Base-by-base conservation (phyloP, 257 asterid genomes). In the Capsicum chinense region DNA sequence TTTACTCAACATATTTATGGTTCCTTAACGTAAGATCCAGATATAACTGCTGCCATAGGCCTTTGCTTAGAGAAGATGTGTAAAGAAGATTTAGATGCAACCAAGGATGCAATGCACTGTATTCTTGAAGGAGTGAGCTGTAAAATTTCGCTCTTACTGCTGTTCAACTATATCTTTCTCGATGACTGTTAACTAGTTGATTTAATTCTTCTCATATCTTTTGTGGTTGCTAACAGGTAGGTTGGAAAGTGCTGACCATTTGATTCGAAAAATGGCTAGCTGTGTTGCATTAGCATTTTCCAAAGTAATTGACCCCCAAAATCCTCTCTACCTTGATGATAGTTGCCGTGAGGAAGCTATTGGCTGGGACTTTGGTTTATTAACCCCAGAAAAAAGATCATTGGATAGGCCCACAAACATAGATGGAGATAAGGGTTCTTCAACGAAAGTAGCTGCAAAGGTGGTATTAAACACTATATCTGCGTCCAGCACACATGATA, bases 41-140 rank as follows among this genome's bases (percentile, higher is more conserved):
- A 95, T 88, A 88, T 93, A 86, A 93, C 99, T 85, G 97, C 98
- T 85, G 98, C 98, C 68, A 88, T 93, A 86, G 99, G 99, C 84
- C 93, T 97, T 87, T 97, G 97, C 91, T 88, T 97, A 87, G 97
- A 95, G 92, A 93, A 93, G 93, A 97, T 95, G 97, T 56, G 91
- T 79, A 97, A 94, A 91, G 93, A 90, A 87, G 98, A 95, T 88
- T 89, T 97, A 67, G 94, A 93, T 85, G 91, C 92, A 59, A 90
- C 93, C 33, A 95, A 95, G 91, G 95, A 92, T 89, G 98, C 89
- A 66, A 87, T 95, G 89, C 98, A 86, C 74, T 91, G 92, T 79
- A 90, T 97, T 91, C 99, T 97, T 88, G 93, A 92, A 88, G 98
- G 99, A 88, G 88, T 97, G 87, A 95, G 98, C 89, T 89, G 99